Conservation (phyloP, 2,329 filamentous ascomycete species). For the Alternaria viburni region DNA sequence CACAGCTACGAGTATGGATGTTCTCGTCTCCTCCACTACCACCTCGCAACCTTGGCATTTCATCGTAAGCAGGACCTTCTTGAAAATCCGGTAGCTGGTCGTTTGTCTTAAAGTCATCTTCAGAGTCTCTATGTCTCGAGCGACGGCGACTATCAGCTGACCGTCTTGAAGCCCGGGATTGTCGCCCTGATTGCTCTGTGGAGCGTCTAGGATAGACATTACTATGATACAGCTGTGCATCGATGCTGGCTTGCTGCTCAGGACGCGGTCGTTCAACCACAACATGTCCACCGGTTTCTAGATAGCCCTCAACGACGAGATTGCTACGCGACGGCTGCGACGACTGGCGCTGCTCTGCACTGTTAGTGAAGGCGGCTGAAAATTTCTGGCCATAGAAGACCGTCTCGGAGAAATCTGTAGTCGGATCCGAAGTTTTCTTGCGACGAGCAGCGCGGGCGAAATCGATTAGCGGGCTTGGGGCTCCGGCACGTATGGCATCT, state of each 20-base stretch:
- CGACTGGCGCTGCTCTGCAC: not conserved
- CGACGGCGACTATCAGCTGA: not conserved
- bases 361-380: not conserved
- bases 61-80: not conserved
- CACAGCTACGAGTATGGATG: not conserved
- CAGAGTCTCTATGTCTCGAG: not conserved
- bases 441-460: not conserved
- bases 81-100: slow-evolving; percentile 9
- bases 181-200: not conserved
- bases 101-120: not conserved
- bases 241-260: not conserved
- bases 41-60: slow-evolving; percentile 12
- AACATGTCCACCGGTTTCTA: not conserved
- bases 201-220: not conserved
- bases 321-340: not conserved
- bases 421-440: not conserved
- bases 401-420: slow-evolving; percentile 17
- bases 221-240: not conserved
- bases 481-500: slow-evolving; percentile 17
- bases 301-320: not conserved
- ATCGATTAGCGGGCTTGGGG: slow-evolving; percentile 15
- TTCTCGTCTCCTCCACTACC: not conserved
- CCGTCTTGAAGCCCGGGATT: not conserved
- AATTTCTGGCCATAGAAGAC: slow-evolving; percentile 7
- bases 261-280: not conserved